Evolutionary conservation across 2,329 filamentous ascomycete genomes (phyloP), one percentile per base, ranked within the genome.

Genomic region (Exophiala sideris): DNA sequence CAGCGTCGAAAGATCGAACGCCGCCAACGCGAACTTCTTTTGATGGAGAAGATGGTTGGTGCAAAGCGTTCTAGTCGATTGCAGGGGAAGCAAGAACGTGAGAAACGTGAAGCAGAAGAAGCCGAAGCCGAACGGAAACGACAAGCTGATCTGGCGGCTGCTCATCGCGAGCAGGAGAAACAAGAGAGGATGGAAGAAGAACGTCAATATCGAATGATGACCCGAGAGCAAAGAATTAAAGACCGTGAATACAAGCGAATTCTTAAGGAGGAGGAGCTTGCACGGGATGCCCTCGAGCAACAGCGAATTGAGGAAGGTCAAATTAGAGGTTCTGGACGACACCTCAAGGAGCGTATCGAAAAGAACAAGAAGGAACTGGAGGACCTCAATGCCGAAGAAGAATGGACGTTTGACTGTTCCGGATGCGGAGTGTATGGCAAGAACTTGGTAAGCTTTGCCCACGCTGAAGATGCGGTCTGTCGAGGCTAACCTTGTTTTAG

Each of bases 1-100:
- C 75, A 91, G 64, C 81, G 85, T 29, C 84, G 85, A 57, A 91
- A 92, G 70, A 76, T 78, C 74, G 83, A 73, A 79, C 89, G 76
- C 77, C 87, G 87, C 63, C 83, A 95, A 67, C 89, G 86, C 58
- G 92, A 97, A 65, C 72, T 95, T 18, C 76, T 90, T 48, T 90
- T 85, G 62, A 71, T 95, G 61, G 86, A 92, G 63, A 92, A 94
- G 68, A 81, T 97, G 73, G 90, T 90, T n/a, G 89, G 87, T 52
- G 92, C 94, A 3, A 99, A 99, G 73, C 80, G 94, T 59, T 99
- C 94, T 1, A 95, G 89, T 65, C 84, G 94, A 59, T 83, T 99
- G 62, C 91, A 92, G 14, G 81, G 82, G 60, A 95, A 90, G 67
- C 76, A 84, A 33, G 91, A 96, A 67, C 86, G 84, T 60, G 88